Percentiles rank a stretch among this genome's conserved stretches.
Evolutionary conservation across 345 rosid genomes (phyloP).

Genomic region (Eucalyptus shirleyi): DNA sequence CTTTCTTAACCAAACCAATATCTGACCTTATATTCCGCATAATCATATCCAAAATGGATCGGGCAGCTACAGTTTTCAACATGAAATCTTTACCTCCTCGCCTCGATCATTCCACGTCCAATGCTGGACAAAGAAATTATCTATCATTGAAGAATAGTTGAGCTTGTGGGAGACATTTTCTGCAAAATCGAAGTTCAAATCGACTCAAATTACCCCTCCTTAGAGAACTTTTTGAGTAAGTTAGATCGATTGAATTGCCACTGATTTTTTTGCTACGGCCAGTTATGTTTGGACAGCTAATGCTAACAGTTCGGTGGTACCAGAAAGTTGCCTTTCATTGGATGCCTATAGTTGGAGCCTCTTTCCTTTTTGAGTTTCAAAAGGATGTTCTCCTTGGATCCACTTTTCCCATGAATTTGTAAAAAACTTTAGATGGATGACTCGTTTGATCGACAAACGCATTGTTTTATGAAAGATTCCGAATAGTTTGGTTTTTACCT

Average conservation of each 20-base stretch:
- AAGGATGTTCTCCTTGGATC: not conserved
- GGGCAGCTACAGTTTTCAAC: not conserved
- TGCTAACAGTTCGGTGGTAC: not conserved
- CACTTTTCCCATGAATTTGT: not conserved
- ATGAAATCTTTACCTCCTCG: not conserved
- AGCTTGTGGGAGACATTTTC: not conserved
- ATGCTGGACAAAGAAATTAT: not conserved
- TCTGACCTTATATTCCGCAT: not conserved
- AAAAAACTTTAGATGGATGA: not conserved
- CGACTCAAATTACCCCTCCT: not conserved
- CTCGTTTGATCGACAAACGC: not conserved
- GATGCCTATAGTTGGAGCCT: not conserved
- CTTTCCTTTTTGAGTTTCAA: not conserved
- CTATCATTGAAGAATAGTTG: not conserved
- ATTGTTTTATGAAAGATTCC: not conserved
- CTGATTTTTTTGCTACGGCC: not conserved
- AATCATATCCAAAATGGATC: not conserved
- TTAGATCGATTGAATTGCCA: not conserved
- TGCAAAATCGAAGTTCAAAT: not conserved
- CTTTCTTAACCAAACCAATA: not conserved
- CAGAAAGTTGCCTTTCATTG: not conserved
- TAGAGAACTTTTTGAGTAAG: not conserved
- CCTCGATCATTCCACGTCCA: no score
- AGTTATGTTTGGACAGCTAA: not conserved
- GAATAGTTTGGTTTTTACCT: not conserved